Evolutionary conservation across 2,329 filamentous ascomycete genomes (phyloP).

Genomic region (Sphaerulina populicola): DNA sequence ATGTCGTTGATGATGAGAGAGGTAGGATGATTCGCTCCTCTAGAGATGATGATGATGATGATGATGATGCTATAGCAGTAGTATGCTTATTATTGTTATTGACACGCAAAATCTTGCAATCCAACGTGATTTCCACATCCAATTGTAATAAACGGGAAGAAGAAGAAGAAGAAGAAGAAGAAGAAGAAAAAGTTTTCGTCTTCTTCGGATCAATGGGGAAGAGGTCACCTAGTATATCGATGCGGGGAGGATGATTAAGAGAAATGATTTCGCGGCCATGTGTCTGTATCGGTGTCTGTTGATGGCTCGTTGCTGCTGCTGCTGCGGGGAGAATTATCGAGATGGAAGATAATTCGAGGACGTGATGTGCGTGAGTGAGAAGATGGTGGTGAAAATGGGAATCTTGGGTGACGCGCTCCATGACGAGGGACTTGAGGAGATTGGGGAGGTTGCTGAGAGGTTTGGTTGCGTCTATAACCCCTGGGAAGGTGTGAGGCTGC

Average conservation of each 20-base stretch:
- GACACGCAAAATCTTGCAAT: neutral
- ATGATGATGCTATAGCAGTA: too few relatives aligned
- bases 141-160: neutral
- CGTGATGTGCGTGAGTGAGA: neutral
- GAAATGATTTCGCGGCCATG: neutral
- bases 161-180: too few relatives aligned
- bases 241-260: neutral
- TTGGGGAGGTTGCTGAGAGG: neutral
- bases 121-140: neutral
- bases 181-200: too few relatives aligned
- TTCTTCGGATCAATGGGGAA: neutral
- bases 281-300: too few relatives aligned
- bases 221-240: neutral
- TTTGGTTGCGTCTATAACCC: neutral
- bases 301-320: too few relatives aligned
- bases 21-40: too few relatives aligned
- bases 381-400: neutral
- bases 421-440: neutral
- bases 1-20: too few relatives aligned
- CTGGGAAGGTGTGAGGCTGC: neutral
- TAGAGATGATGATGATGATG: too few relatives aligned
- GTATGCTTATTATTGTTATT: neutral
- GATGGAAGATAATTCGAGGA: neutral
- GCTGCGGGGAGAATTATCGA: neutral
- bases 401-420: neutral